Conservation (phyloP, 139 green algal species). For the Edaphochlamys debaryana region DNA sequence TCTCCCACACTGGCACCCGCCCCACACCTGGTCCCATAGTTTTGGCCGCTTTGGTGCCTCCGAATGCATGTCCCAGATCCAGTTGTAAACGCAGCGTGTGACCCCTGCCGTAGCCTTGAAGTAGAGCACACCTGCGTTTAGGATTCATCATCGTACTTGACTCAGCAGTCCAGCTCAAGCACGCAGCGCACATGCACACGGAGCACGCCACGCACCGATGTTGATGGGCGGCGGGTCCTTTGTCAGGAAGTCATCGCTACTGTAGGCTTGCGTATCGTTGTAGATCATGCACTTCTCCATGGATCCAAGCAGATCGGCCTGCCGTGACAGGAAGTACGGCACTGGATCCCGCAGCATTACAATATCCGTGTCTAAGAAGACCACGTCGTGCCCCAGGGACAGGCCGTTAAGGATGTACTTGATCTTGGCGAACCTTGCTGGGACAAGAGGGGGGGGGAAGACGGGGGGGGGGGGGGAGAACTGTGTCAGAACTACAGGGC, state of each 20-base stretch:
- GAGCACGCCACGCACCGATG: no score
- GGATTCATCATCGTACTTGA: no score
- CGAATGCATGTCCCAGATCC: slow-evolving; percentile 24
- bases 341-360: slow-evolving; percentile 21
- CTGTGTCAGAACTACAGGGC: no score
- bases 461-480: neutral
- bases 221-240: neutral
- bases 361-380: slow-evolving; percentile 36
- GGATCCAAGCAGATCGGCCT: neutral
- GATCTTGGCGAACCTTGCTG: slow-evolving; percentile 27
- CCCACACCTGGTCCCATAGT: slow-evolving; percentile 31
- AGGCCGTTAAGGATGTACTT: slow-evolving; percentile 48
- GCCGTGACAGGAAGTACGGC: slow-evolving; percentile 10
- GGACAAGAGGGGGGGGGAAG: no score
- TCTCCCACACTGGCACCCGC: no score
- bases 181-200: no score
- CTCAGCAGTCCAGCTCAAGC: no score
- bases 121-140: slow-evolving; percentile 7
- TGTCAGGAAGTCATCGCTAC: neutral
- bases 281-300: slow-evolving; percentile 29
- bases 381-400: slow-evolving; percentile 17
- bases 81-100: slow-evolving; percentile 36
- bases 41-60: neutral
- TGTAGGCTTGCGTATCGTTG: neutral
- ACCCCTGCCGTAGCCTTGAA: slow-evolving; percentile 34